Percentiles rank a stretch among this genome's conserved stretches.
phyloP scores from a whole-genome alignment of 2,329 filamentous ascomycete species.

The Tolypocladium cylindrosporum region DNA sequence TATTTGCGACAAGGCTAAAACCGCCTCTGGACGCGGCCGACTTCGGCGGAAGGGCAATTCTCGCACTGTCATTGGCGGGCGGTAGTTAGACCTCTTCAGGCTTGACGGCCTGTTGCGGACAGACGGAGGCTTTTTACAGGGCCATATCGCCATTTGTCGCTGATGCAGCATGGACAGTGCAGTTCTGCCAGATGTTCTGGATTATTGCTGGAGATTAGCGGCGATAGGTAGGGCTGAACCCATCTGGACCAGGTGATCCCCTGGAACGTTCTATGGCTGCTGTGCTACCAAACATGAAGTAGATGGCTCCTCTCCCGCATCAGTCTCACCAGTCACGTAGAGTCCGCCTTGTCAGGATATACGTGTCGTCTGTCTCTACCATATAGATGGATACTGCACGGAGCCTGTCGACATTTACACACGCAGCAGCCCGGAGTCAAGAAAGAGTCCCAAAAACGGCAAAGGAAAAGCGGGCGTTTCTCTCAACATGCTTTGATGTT shows the following conservation, averaged over 20 bases:
- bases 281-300: neutral
- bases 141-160: neutral
- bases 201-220: neutral
- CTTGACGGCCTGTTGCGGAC: neutral
- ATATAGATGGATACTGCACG: neutral
- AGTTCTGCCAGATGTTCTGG: neutral
- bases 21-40: constrained; percentile 4
- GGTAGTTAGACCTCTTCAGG: neutral
- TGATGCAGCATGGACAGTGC: no score
- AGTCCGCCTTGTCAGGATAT: neutral
- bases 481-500: neutral
- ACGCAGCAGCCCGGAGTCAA: neutral
- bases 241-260: neutral
- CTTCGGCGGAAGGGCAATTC: constrained; percentile 8
- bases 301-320: neutral
- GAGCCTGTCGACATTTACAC: neutral
- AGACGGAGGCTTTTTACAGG: neutral
- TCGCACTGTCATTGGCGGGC: constrained; percentile 5
- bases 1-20: neutral
- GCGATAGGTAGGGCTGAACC: neutral
- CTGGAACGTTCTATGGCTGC: neutral
- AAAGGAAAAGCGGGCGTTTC: neutral
- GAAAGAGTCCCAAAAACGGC: neutral
- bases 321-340: neutral
- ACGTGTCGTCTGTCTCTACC: neutral